These are phyloP conservation scores for Mycena vulgaris DNA, from an alignment of 768 basidiomycete genomes.

Conservation along the genomic window DNA sequence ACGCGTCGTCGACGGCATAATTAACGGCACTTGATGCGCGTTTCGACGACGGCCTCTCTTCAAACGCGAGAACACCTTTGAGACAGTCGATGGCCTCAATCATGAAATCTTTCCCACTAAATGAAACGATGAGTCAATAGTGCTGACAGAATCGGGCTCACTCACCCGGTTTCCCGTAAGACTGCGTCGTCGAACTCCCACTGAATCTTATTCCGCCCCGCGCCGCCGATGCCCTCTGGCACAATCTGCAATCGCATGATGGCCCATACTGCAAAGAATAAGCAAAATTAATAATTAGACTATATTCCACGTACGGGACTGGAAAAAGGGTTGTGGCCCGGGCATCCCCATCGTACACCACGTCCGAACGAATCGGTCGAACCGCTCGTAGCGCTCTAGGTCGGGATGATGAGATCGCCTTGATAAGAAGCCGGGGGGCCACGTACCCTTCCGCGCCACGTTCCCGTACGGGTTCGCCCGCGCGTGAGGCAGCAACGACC, in stretches of 20 bases:
- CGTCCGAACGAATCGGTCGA: constrained; percentile 80
- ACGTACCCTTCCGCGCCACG: constrained; percentile 76
- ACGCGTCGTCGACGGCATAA: constrained; percentile 52
- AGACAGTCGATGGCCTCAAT: constrained; percentile 90
- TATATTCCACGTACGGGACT: constrained; percentile 62
- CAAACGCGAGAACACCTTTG: constrained; percentile 89
- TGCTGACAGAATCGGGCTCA: constrained; percentile 42
- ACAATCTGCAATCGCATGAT: constrained; percentile 86
- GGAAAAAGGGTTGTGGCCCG: constrained; percentile 91
- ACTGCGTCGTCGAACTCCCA: constrained; percentile 97
- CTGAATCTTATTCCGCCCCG: constrained; percentile 78
- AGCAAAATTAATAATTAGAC: constrained; percentile 15
- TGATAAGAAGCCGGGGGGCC: constrained; percentile 9
- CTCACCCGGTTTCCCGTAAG: constrained; percentile 94
- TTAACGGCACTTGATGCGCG: constrained; percentile 44
- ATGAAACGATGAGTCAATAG: constrained; percentile 40
- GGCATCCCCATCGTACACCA: constrained; percentile 93
- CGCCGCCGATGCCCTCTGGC: constrained; percentile 86
- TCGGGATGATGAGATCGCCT: constrained; percentile 28
- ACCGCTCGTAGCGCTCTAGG: constrained; percentile 83
- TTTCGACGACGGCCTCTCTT: constrained; percentile 69
- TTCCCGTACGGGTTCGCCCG: constrained; percentile 75
- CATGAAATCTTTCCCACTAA: constrained; percentile 95
- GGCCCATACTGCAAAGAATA: constrained; percentile 73
- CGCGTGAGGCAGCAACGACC: constrained; percentile 82